These are phyloP conservation scores for Neonectria faginata DNA, from an alignment of 2,329 filamentous ascomycete genomes.

Conservation along the genomic window DNA sequence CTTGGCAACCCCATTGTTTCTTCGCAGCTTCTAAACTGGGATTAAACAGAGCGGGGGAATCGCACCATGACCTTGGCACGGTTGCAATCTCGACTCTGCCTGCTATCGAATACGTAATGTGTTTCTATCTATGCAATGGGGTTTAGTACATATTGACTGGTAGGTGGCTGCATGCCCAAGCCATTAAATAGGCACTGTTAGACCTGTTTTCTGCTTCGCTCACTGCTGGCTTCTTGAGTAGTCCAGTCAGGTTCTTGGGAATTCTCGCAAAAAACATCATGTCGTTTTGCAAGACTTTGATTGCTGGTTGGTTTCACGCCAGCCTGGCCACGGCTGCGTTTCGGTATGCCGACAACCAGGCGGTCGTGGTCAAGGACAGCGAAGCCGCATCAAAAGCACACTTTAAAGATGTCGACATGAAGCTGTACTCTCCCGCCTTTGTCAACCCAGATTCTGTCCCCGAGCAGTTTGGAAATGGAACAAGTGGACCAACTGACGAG, in stretches of 20 bases:
- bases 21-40: conserved; percentile 9
- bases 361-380: conserved; percentile 35
- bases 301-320: conserved; percentile 32
- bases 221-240: too few species aligned
- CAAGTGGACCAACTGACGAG: conserved; percentile 43
- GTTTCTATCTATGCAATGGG: neutral
- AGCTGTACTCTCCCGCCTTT: conserved; percentile 46
- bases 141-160: neutral
- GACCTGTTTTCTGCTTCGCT: neutral
- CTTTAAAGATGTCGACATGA: conserved; percentile 38
- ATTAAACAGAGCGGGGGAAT: conserved; percentile 5
- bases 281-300: conserved; percentile 16
- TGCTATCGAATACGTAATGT: neutral
- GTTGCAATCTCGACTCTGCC: neutral
- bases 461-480: conserved; percentile 43
- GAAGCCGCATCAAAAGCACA: conserved; percentile 37
- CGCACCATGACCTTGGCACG: neutral
- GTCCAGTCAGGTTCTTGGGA: neutral
- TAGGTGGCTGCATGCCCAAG: neutral
- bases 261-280: conserved; percentile 16
- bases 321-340: conserved; percentile 36
- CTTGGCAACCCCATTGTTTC: conserved; percentile 6
- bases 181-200: neutral
- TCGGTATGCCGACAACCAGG: conserved; percentile 46
- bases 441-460: conserved; percentile 38